A percentile compares a stretch with the other conserved stretches of the same genome.
These are phyloP conservation scores for Neurospora sp. DNA, from an alignment of 495 filamentous ascomycete genomes.

Conservation along the genomic window DNA sequence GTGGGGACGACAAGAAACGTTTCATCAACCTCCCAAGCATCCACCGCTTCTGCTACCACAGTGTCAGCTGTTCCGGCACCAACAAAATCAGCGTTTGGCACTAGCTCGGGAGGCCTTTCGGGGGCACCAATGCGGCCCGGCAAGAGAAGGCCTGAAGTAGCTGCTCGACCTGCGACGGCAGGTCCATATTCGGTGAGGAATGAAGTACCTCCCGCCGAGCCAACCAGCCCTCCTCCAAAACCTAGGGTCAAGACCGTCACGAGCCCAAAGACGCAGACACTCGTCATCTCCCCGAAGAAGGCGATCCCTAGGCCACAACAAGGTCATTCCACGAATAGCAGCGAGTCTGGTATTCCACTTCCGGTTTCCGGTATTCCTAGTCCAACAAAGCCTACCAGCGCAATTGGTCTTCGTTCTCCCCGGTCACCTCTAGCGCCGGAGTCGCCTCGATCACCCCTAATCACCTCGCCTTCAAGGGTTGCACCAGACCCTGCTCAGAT, in stretches of 20 bases:
- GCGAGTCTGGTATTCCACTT: constrained; percentile 30
- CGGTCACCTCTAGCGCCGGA: constrained; percentile 4
- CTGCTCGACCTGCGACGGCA: constrained; percentile 43
- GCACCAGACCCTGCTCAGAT: constrained; percentile 8
- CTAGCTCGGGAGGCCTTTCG: constrained; percentile 40
- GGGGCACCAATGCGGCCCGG: constrained; percentile 46
- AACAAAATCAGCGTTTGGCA: constrained; percentile 24
- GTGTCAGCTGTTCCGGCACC: constrained; percentile 31
- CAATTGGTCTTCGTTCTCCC: constrained; percentile 22
- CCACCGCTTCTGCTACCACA: constrained; percentile 21
- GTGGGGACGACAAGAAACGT: constrained; percentile 37
- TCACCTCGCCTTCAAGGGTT: constrained; percentile 28
- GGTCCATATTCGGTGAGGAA: constrained; percentile 47
- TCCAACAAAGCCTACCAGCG: constrained; percentile 20
- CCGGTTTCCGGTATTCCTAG: constrained; percentile 22
- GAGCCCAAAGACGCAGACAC: constrained; percentile 25
- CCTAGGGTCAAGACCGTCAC: constrained; percentile 27
- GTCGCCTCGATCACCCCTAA: constrained; percentile 12
- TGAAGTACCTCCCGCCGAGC: constrained; percentile 31
- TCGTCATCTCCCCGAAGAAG: constrained; percentile 30
- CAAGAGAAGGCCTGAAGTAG: constrained; percentile 38
- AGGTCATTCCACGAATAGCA: constrained; percentile 32
- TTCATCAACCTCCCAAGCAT: constrained; percentile 31
- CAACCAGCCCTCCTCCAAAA: constrained; percentile 28
- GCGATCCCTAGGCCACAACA: constrained; percentile 32